Evolutionary conservation across 441 rosid genomes (phyloP).

Genomic region (Brassica hybrid): DNA sequence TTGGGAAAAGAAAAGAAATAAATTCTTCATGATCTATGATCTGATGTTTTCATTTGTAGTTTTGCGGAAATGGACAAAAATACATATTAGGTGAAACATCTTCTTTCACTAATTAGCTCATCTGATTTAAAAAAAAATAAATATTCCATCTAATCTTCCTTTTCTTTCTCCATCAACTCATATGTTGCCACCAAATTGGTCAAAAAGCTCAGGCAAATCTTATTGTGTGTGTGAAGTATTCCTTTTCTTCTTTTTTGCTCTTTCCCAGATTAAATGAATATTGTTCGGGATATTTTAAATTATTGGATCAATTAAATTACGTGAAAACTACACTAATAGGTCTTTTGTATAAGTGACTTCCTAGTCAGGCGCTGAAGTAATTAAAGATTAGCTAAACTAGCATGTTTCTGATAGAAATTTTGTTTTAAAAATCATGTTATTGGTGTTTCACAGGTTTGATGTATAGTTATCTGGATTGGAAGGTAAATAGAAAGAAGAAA

Average conservation of each 20-base stretch:
- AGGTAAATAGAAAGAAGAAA: not conserved
- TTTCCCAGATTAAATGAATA: constrained; percentile 2
- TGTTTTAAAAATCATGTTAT: not conserved
- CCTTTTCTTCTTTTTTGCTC: not conserved
- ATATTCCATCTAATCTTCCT: not conserved
- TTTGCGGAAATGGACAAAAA: constrained; percentile 21
- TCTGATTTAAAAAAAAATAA: not conserved
- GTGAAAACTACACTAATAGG: not conserved
- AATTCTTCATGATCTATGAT: constrained; percentile 22
- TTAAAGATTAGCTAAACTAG: not conserved
- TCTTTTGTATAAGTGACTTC: not conserved
- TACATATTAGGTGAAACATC: constrained; percentile 39
- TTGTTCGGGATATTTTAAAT: not conserved
- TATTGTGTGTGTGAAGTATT: constrained; percentile 21
- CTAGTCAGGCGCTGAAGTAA: not conserved
- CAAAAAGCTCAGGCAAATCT: constrained; percentile 43
- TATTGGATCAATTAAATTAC: not conserved
- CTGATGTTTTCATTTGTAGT: constrained; percentile 23
- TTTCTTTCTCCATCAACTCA: constrained; percentile 32
- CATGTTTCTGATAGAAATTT: not conserved
- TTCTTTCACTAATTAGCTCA: constrained; percentile 24
- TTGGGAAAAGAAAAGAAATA: constrained; percentile 16
- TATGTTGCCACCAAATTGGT: constrained; percentile 34
- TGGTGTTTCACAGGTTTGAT: constrained; percentile 1
- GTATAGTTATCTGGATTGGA: not conserved